Base-by-base conservation (phyloP, 768 basidiomycete genomes). In the Chlorophyllum brunneum region DNA sequence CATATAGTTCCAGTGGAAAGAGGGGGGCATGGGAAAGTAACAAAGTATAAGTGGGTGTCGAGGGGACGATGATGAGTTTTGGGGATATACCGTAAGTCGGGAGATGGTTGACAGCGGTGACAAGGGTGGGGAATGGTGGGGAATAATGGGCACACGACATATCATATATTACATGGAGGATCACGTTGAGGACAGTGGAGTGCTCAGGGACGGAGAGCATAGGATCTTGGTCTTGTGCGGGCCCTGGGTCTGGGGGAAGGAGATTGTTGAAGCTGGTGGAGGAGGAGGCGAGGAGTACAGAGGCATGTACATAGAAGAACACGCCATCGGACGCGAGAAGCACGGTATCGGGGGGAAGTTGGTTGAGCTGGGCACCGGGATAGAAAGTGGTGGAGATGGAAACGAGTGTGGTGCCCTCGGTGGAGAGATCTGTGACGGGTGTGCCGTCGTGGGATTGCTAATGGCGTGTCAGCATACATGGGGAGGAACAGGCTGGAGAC, bases 321-420 rank as follows among this genome's bases (percentile, higher is more conserved):
- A 93, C 88, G 15, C 79, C 77, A 61, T 93, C 91, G 24, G 81
- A 75, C 2, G 88, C 83, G 49, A 90, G 69, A 44, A 90, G 68
- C 58, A 86, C 74, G 38, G 82, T 58, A 63, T 92, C 85, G 1
- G 86, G 81, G 1, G 75, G 72, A n/a, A 75, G 63, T 0, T 77
- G 59, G 30, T 79, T 72, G 55, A 78, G 76, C 54, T 81, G 78
- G 2, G 86, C 81, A 31, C 79, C 82, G 2, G 89, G 88, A 61
- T 79, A 84, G 68, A 92, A 92, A 0, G 88, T 88, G 23, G 90
- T 92, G 13, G 88, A 91, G 30, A 92, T 82, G 1, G 88, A 88
- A 51, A 92, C 84, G 47, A 75, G 69, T 2, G 74, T 68, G 41
- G 66, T 77, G 16, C 40, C 58, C 20, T 74, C 69, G 18, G 56